Evolutionary conservation across 345 rosid genomes (phyloP).

Genomic region (Murraya koenigii): DNA sequence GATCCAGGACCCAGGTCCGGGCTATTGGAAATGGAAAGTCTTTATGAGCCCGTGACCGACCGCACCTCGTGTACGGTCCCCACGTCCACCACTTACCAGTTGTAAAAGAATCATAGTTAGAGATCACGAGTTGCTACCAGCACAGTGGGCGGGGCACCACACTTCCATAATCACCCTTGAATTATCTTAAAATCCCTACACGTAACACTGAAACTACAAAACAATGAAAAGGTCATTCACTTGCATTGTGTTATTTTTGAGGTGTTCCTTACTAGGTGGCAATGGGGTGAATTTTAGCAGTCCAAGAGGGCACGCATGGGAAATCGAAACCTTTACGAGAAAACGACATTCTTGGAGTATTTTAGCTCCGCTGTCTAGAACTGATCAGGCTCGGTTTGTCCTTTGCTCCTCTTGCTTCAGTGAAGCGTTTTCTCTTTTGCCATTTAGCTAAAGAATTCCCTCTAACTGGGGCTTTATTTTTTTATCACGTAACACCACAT

Average conservation of each 20-base stretch:
- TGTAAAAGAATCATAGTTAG: not conserved
- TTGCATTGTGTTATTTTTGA: not conserved
- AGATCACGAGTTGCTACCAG: constrained; percentile 18
- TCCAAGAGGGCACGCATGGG: not conserved
- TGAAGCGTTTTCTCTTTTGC: not conserved
- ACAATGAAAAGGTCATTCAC: not conserved
- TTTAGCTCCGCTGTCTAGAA: not conserved
- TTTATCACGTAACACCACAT: not conserved
- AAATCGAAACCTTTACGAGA: not conserved
- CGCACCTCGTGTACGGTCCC: constrained; percentile 24
- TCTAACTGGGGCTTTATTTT: not conserved
- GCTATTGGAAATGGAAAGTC: not conserved
- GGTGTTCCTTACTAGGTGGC: not conserved
- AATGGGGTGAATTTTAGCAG: not conserved
- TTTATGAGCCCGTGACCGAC: constrained; percentile 45
- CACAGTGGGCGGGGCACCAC: not conserved
- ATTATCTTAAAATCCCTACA: not conserved
- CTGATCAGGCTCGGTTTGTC: not conserved
- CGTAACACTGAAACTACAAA: not conserved
- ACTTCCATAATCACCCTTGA: constrained; percentile 7
- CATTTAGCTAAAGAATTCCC: not conserved
- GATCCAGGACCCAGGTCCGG: constrained; percentile 8
- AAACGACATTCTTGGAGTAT: not conserved
- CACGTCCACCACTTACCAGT: not conserved
- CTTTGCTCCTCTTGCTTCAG: not conserved